Percentiles rank a stretch among this genome's conserved stretches.
Conservation (phyloP, 2,329 filamentous ascomycete species). For the Basipetospora chlamydospora region DNA sequence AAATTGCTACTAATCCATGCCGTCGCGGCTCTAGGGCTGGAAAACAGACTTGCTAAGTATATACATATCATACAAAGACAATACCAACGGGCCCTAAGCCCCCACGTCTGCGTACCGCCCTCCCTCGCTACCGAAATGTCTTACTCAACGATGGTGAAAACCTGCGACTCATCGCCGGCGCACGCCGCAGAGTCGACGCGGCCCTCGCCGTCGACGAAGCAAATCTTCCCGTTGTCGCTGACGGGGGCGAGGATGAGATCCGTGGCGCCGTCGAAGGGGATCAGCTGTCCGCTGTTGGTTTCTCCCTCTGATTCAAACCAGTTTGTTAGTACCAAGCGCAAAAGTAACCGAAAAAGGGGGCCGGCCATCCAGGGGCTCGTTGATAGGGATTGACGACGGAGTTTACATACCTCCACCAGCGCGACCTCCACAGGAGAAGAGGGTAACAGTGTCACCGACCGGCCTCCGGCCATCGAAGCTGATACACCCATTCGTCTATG, state of each 20-base stretch:
- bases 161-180: conserved; percentile 4
- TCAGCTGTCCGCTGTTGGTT: conserved; percentile 33
- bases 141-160: conserved; percentile 8
- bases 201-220: conserved; percentile 24
- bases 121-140: not conserved
- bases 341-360: too few relatives aligned
- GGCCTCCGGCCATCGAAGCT: conserved; percentile 31
- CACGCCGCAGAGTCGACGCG: conserved; percentile 11
- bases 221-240: conserved; percentile 26
- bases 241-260: conserved; percentile 28
- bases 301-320: conserved; percentile 20
- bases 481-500: conserved; percentile 32
- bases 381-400: conserved; percentile 11
- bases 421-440: conserved; percentile 38
- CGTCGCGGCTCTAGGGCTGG: too few relatives aligned
- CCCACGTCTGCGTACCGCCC: not conserved
- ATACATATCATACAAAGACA: too few relatives aligned
- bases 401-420: conserved; percentile 25
- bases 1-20: too few relatives aligned
- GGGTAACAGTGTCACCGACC: conserved; percentile 28
- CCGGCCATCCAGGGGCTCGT: conserved; percentile 8
- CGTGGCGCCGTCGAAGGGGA: conserved; percentile 28
- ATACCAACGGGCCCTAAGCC: too few relatives aligned
- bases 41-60: too few relatives aligned
- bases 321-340: too few relatives aligned